Evolutionary conservation across 441 rosid genomes (phyloP).

Genomic region (Eutrema salsugineum): DNA sequence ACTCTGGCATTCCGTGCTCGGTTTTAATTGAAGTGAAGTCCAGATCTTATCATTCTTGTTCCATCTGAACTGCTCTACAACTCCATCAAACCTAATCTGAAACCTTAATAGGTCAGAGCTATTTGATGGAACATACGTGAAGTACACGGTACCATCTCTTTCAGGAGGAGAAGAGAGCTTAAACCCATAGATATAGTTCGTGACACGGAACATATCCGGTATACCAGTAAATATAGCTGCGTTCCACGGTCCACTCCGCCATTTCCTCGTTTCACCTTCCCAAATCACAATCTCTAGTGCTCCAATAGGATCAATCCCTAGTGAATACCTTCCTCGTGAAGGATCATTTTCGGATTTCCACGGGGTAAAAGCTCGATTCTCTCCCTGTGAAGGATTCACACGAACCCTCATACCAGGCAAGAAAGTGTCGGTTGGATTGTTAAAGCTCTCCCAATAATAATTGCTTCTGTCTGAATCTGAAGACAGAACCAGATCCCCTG

Average conservation of each 20-base stretch:
- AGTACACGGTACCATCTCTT: constrained; percentile 35
- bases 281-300: constrained; percentile 71
- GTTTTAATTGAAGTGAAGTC: constrained; percentile 44
- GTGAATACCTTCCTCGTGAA: constrained; percentile 52
- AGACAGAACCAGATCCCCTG: constrained; percentile 51
- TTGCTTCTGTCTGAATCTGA: constrained; percentile 18
- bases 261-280: constrained; percentile 44
- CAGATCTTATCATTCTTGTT: constrained; percentile 37
- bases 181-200: constrained; percentile 49
- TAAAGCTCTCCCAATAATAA: constrained; percentile 63
- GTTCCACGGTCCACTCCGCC: constrained; percentile 92
- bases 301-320: constrained; percentile 58
- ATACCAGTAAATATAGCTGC: constrained; percentile 58
- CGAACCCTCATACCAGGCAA: constrained; percentile 63
- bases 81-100: constrained; percentile 42
- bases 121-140: constrained; percentile 45
- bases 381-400: constrained; percentile 34
- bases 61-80: constrained; percentile 55
- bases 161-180: constrained; percentile 35
- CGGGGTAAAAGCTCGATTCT: constrained; percentile 40
- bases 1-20: constrained; percentile 45
- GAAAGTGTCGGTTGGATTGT: constrained; percentile 60
- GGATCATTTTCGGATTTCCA: constrained; percentile 78
- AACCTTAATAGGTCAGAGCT: constrained; percentile 48
- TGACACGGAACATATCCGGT: constrained; percentile 39